Percentiles rank a stretch among this genome's conserved stretches.
These are phyloP conservation scores for Paraphaeosphaeria minitans DNA, from an alignment of 2,329 filamentous ascomycete species.

Conservation along the genomic window DNA sequence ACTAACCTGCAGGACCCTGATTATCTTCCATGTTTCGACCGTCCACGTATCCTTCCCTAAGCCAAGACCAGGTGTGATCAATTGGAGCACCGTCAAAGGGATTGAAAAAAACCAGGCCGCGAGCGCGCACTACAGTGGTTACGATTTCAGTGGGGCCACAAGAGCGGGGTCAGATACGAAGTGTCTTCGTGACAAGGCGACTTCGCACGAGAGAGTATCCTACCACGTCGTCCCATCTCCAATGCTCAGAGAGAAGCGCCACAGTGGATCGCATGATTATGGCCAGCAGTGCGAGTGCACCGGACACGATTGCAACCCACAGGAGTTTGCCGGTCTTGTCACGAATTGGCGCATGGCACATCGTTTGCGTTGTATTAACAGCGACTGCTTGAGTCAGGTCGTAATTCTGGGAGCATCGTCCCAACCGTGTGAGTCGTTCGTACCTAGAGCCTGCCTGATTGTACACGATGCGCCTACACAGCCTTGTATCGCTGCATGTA, in stretches of 20 bases:
- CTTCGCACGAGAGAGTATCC: too few species aligned
- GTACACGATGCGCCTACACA: conserved; percentile 20
- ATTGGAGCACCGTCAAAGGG: conserved; percentile 17
- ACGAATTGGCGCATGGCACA: conserved; percentile 42
- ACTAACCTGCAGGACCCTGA: conserved; percentile 42
- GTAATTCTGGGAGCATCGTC: neutral
- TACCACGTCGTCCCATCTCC: conserved; percentile 16
- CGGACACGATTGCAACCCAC: conserved; percentile 19
- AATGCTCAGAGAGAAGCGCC: conserved; percentile 11
- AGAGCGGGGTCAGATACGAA: too few species aligned
- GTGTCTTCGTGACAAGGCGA: too few species aligned
- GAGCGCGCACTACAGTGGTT: conserved; percentile 9
- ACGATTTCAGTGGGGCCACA: too few species aligned
- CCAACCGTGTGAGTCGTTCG: neutral
- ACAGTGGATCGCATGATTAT: conserved; percentile 31
- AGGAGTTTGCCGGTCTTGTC: conserved; percentile 40
- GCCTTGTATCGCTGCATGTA: conserved; percentile 17
- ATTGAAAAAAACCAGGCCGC: conserved; percentile 14
- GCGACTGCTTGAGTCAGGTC: conserved; percentile 26
- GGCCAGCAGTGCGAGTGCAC: conserved; percentile 36
- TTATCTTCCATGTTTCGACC: conserved; percentile 47
- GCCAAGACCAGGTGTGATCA: conserved; percentile 33
- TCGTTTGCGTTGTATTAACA: conserved; percentile 45
- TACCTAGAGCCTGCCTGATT: conserved; percentile 18
- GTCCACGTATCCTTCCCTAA: conserved; percentile 60